Base-by-base conservation (phyloP, 225 moss, liverwort and hornwort genomes). In the Pseudisothecium myosuroides region DNA sequence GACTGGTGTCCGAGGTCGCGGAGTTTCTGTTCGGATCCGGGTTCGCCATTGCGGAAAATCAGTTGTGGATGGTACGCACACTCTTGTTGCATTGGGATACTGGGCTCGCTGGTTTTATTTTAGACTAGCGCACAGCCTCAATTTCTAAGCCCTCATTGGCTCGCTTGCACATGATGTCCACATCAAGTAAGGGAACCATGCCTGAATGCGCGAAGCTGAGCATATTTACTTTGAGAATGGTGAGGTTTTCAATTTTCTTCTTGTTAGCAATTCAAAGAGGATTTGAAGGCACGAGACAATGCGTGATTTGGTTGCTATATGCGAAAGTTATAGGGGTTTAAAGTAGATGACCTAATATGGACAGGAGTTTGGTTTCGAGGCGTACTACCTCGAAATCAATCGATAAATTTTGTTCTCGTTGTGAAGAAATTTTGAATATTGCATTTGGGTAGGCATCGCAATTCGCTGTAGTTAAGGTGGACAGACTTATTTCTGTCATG, bases 21-120 rank as follows among this genome's bases (percentile, higher is more conserved):
- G 94, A 96, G 76, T 96, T 96, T 83, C 87, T 97, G 52, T 99
- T 97, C 54, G 96, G 96, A 20, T 96, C 96, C 21, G 98, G 98
- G 47, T 99, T 97, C 85, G 98, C 97, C 60, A 96, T 96, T 56
- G 98, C 98, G 6, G 98, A 99, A 88, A 92, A 94, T 27, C 87
- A 96, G 88, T 88, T 96, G 76, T 99, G 98, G 98, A 96, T 86
- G 88, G 97, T 99, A 82, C 74, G 61, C 32, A 31, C 31, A 60
- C 31, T 80, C 19, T 60, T 43, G 12, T 39, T 83, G 61, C 82
- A 87, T 84, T 66, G 73, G 41, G 49, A 58, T 29, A 9, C 36
- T 58, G 80, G 19, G 20, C 41, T 60, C 80, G 13, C 43, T 80
- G 60, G 19, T 80, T 80, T 80, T 59, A 28, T 18, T 80, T 43